Evolutionary conservation across 176 grass and related monocot genomes (phyloP).

Genomic region (Carex kokanica): DNA sequence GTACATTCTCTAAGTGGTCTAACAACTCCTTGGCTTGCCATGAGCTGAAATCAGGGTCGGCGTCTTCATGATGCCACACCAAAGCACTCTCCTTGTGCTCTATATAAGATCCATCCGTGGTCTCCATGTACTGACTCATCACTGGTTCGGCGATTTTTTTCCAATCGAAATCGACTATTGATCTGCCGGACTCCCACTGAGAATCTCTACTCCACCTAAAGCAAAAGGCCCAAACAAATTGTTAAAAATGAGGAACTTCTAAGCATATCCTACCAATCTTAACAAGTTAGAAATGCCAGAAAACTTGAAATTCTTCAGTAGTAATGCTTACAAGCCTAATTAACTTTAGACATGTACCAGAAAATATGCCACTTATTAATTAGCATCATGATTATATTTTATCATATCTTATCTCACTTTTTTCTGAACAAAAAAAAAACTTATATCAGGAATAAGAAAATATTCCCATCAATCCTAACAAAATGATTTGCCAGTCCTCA

Average conservation of each 20-base stretch:
- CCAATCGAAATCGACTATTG: slow-evolving; percentile 57
- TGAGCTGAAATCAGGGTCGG: slow-evolving; percentile 91
- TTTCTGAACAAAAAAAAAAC: neutral
- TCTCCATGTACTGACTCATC: slow-evolving; percentile 67
- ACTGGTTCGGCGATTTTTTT: slow-evolving; percentile 69
- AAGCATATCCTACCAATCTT: neutral
- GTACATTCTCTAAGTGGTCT: slow-evolving; percentile 84
- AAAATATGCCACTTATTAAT: neutral
- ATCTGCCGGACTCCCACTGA: slow-evolving; percentile 45
- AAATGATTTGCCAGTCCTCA: neutral
- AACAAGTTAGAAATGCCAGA: neutral
- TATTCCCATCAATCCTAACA: neutral
- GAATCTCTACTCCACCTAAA: slow-evolving; percentile 73
- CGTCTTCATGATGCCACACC: slow-evolving; percentile 85
- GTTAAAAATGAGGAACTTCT: neutral
- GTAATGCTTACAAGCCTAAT: neutral
- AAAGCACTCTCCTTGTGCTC: slow-evolving; percentile 78
- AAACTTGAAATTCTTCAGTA: neutral
- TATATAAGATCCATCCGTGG: slow-evolving; percentile 66
- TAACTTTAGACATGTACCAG: neutral
- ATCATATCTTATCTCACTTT: neutral
- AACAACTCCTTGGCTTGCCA: slow-evolving; percentile 91
- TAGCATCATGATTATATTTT: neutral
- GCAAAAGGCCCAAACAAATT: neutral
- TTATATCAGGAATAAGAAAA: neutral